Evolutionary conservation across 1,139 yeast genomes (phyloP).

Genomic region (Pichia kudriavzevii): DNA sequence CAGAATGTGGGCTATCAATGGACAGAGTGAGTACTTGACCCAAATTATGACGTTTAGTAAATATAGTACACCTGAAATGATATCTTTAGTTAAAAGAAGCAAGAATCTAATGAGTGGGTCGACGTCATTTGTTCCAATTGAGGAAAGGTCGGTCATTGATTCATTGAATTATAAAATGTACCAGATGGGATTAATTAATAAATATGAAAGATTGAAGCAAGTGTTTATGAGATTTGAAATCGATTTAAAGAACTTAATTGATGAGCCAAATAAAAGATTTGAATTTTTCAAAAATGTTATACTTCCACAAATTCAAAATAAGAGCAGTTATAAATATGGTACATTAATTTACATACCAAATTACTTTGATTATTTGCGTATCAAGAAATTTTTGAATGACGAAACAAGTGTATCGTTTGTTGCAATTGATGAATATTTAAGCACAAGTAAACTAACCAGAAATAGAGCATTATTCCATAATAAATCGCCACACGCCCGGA

Average conservation of each 20-base stretch:
- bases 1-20: slow-evolving; percentile 88
- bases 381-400: slow-evolving; percentile 63
- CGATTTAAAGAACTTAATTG: slow-evolving; percentile 37
- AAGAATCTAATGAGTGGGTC: slow-evolving; percentile 30
- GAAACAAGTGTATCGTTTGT: slow-evolving; percentile 57
- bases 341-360: slow-evolving; percentile 75
- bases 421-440: slow-evolving; percentile 75
- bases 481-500: slow-evolving; percentile 36
- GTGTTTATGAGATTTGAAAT: slow-evolving; percentile 63
- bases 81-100: slow-evolving; percentile 42
- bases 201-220: slow-evolving; percentile 58
- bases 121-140: slow-evolving; percentile 26
- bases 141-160: slow-evolving; percentile 18
- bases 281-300: slow-evolving; percentile 68
- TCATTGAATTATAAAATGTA: slow-evolving; percentile 30
- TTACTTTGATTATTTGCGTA: slow-evolving; percentile 76
- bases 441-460: slow-evolving; percentile 61
- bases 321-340: slow-evolving; percentile 56
- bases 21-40: slow-evolving; percentile 63
- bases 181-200: slow-evolving; percentile 37
- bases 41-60: slow-evolving; percentile 74
- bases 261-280: slow-evolving; percentile 76
- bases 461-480: slow-evolving; percentile 57
- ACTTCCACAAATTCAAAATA: slow-evolving; percentile 59
- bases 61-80: slow-evolving; percentile 74